Conservation (phyloP, 805 yeast genomes). For the Cyberlindnera veronae region DNA sequence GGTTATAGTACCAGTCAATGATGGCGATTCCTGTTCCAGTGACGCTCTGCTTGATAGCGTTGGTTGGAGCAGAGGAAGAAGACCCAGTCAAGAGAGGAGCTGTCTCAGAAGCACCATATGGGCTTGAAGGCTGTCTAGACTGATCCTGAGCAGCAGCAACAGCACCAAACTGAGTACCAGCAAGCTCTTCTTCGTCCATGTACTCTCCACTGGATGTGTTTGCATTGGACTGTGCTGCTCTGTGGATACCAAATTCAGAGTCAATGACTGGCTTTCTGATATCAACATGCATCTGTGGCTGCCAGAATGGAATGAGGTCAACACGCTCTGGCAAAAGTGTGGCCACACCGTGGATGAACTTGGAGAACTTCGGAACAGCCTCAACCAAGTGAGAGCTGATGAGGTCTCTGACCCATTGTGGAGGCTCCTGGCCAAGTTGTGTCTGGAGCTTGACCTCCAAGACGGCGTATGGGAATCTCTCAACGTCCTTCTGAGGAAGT, state of each 20-base stretch:
- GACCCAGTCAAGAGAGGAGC: conserved; percentile 28
- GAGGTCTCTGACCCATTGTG: conserved; percentile 93
- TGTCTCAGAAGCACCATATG: conserved; percentile 25
- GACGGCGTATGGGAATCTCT: conserved; percentile 96
- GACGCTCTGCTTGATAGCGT: conserved; percentile 2
- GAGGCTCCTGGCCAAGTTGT: conserved; percentile 98
- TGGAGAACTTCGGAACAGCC: conserved; percentile 97
- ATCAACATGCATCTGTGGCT: conserved; percentile 94
- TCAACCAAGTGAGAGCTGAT: conserved; percentile 92
- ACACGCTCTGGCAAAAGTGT: conserved; percentile 83
- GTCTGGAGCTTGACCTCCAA: conserved; percentile 96
- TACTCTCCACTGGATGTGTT: conserved; percentile 49
- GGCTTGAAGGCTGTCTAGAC: conserved; percentile 12
- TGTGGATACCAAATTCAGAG: conserved; percentile 31
- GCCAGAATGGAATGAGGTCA: conserved; percentile 91
- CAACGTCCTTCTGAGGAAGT: conserved; percentile 78
- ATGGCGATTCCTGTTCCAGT: conserved; percentile 14
- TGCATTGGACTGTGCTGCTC: conserved; percentile 25
- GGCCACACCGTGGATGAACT: conserved; percentile 96
- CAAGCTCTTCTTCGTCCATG: conserved; percentile 67
- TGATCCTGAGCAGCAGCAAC: conserved; percentile 8
- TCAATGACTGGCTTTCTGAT: conserved; percentile 75
- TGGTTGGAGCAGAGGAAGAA: conserved; percentile 15
- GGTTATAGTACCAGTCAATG: conserved; percentile 22
- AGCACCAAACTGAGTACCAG: conserved; percentile 46